Evolutionary conservation across 2,329 filamentous ascomycete genomes (phyloP).

Genomic region (Purpureocillium lavendulum): DNA sequence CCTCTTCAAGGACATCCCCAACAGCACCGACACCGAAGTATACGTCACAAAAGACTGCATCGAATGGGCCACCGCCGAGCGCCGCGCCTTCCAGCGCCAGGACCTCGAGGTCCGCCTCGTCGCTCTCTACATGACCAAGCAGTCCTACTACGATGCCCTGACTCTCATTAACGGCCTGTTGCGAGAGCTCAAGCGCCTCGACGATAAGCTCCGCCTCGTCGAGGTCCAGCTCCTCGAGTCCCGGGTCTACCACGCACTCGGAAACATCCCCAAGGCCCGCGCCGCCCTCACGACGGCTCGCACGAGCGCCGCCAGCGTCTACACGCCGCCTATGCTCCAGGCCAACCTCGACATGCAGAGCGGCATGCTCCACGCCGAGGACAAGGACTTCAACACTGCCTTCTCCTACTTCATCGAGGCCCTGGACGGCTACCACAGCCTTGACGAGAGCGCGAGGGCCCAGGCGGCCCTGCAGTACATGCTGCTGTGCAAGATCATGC

Average conservation of each 20-base stretch:
- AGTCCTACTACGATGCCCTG: conserved; percentile 93
- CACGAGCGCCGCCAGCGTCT: conserved; percentile 92
- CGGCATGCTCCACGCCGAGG: conserved; percentile 96
- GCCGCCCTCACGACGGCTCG: conserved; percentile 90
- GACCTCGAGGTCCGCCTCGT: conserved; percentile 96
- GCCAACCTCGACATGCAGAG: conserved; percentile 98
- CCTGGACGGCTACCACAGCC: conserved; percentile 89
- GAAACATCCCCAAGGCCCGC: conserved; percentile 92
- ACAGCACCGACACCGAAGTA: conserved; percentile 91
- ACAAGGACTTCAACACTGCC: conserved; percentile 97
- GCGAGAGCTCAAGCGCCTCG: conserved; percentile 92
- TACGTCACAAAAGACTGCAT: conserved; percentile 97
- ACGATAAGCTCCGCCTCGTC: conserved; percentile 96
- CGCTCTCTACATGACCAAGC: conserved; percentile 90
- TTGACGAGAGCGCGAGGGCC: conserved; percentile 82
- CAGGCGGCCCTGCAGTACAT: conserved; percentile 98
- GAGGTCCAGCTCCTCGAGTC: conserved; percentile 98
- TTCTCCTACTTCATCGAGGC: conserved; percentile 99
- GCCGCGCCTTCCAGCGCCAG: conserved; percentile 92
- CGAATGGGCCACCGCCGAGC: conserved; percentile 95
- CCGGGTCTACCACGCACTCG: conserved; percentile 91
- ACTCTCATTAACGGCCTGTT: conserved; percentile 94
- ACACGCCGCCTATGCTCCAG: conserved; percentile 90
- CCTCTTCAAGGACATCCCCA: conserved; percentile 86
- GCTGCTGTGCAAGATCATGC: conserved; percentile 99